phyloP scores from a whole-genome alignment of 805 yeast species.

The Metschnikowia koreensis region DNA sequence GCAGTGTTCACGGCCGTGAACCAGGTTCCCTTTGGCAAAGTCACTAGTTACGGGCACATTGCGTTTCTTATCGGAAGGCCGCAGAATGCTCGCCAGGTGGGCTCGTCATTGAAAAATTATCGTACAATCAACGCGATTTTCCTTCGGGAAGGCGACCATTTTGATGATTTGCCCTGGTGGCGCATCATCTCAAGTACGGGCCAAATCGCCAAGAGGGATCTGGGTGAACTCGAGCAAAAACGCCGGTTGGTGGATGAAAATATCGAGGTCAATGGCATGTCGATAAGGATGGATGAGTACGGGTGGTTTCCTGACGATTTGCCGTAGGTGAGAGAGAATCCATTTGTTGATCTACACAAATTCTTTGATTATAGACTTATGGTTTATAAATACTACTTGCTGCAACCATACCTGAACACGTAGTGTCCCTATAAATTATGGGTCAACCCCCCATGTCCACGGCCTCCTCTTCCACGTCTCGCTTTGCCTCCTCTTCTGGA shows the following conservation, averaged over 20 bases:
- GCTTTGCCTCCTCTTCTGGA: conserved; percentile 1
- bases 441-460: too few relatives aligned
- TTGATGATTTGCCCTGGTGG: conserved; percentile 72
- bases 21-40: conserved; percentile 60
- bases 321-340: background rate
- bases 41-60: conserved; percentile 69
- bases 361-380: background rate
- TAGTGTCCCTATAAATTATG: background rate
- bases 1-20: conserved; percentile 57
- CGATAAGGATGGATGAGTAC: conserved; percentile 42
- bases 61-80: conserved; percentile 65
- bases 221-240: conserved; percentile 48
- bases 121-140: conserved; percentile 23
- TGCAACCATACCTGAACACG: too few relatives aligned
- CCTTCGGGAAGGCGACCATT: conserved; percentile 20
- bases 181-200: conserved; percentile 68
- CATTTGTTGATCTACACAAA: too few relatives aligned
- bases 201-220: conserved; percentile 51
- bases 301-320: conserved; percentile 74
- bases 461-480: conserved; percentile 10
- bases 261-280: conserved; percentile 30
- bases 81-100: conserved; percentile 70
- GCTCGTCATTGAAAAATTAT: conserved; percentile 59
- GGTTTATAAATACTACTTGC: too few relatives aligned
- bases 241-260: conserved; percentile 47